Conservation (phyloP, 2,329 filamentous ascomycete genomes). For the Gaeumannomyces sp. region DNA sequence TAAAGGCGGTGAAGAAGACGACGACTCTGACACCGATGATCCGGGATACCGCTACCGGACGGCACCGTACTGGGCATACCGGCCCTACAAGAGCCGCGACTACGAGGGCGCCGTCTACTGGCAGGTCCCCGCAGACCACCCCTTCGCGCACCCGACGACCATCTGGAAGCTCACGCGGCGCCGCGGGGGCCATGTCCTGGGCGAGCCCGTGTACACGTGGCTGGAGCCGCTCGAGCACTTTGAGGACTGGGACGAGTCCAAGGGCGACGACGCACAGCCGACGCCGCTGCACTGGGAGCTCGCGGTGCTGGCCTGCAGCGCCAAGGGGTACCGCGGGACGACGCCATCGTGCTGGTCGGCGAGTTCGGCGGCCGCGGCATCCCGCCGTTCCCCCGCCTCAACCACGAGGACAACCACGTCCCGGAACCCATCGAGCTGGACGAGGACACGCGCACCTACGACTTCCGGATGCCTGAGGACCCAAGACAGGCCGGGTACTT, state of each 20-base stretch:
- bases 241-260: background rate
- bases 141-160: background rate
- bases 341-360: too few relatives aligned
- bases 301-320: background rate
- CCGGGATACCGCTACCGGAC: background rate
- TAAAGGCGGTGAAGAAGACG: background rate
- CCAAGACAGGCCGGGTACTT: too few relatives aligned
- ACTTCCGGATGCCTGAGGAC: too few relatives aligned
- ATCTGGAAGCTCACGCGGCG: background rate
- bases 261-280: background rate
- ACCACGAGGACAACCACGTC: too few relatives aligned
- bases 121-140: background rate
- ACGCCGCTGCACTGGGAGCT: background rate
- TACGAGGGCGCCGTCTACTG: background rate
- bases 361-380: too few relatives aligned
- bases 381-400: too few relatives aligned
- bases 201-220: background rate
- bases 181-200: too few relatives aligned
- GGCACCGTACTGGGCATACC: background rate
- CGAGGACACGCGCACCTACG: too few relatives aligned
- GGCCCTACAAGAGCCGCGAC: background rate
- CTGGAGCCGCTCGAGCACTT: background rate
- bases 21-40: background rate
- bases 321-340: background rate
- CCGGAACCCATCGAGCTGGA: too few relatives aligned